Evolutionary conservation across 2,329 filamentous ascomycete species (phyloP).

Genomic region (Ophiostoma australiae): DNA sequence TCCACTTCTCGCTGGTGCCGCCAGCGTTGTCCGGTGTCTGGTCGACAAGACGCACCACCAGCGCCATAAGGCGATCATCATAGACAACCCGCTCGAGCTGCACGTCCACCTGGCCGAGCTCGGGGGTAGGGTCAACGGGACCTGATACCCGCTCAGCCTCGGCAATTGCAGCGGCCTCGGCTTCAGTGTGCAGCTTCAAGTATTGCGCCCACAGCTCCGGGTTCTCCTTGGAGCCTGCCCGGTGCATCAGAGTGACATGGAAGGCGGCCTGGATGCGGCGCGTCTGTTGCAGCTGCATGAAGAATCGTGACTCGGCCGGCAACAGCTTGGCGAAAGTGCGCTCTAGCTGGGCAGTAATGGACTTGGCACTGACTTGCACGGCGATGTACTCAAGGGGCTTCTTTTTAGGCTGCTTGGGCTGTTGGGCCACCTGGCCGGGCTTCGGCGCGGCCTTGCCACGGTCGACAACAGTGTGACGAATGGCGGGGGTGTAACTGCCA

Average conservation of each 20-base stretch:
- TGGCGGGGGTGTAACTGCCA: conserved; percentile 68
- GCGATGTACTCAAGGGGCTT: conserved; percentile 55
- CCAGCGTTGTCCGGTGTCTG: conserved; percentile 33
- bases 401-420: conserved; percentile 40
- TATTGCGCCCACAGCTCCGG: conserved; percentile 75
- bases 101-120: conserved; percentile 61
- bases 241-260: conserved; percentile 91
- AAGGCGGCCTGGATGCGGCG: conserved; percentile 78
- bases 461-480: conserved; percentile 69
- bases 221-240: conserved; percentile 54
- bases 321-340: conserved; percentile 58
- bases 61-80: conserved; percentile 82
- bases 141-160: background rate
- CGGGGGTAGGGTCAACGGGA: background rate
- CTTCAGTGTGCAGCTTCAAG: conserved; percentile 49
- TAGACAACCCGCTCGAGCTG: conserved; percentile 69
- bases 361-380: conserved; percentile 42
- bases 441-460: conserved; percentile 41
- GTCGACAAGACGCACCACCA: conserved; percentile 70
- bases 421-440: conserved; percentile 33
- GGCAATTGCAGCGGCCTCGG: conserved; percentile 32
- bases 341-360: conserved; percentile 56
- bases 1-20: conserved; percentile 44
- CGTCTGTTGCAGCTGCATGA: conserved; percentile 65
- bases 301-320: conserved; percentile 60